Evolutionary conservation across 2,329 filamentous ascomycete genomes (phyloP).

Genomic region (Scedosporium apiospermum): DNA sequence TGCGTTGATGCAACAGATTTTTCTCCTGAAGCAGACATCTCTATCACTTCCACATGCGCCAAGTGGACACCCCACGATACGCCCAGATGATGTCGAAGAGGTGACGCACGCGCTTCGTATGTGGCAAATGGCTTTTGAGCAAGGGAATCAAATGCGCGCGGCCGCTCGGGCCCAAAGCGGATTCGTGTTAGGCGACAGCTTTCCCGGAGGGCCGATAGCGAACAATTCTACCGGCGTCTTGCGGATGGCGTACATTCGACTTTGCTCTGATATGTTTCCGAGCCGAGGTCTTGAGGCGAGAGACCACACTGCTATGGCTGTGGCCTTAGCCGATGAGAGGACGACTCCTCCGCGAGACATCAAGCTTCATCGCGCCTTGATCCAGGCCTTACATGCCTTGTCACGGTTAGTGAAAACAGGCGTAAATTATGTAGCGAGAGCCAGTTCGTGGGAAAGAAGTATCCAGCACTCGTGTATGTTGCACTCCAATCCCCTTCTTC

Average conservation of each 20-base stretch:
- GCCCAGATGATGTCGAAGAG: constrained; percentile 46
- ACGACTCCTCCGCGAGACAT: constrained; percentile 49
- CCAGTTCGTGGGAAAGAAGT: constrained; percentile 53
- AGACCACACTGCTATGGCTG: constrained; percentile 52
- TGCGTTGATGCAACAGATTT: constrained; percentile 63
- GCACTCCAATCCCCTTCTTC: constrained; percentile 11
- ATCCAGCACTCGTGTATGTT: constrained; percentile 50
- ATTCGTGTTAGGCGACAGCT: constrained; percentile 30
- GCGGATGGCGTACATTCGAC: constrained; percentile 52
- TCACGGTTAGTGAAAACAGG: constrained; percentile 57
- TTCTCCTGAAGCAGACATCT: constrained; percentile 55
- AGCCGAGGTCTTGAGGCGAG: constrained; percentile 55
- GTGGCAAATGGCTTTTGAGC: constrained; percentile 52
- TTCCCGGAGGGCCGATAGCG: constrained; percentile 50
- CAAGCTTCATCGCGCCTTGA: constrained; percentile 52
- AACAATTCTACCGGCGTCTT: constrained; percentile 56
- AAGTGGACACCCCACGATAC: constrained; percentile 39
- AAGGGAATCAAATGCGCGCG: constrained; percentile 40
- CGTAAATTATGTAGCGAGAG: constrained; percentile 52
- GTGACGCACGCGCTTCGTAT: constrained; percentile 43
- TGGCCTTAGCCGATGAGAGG: constrained; percentile 43
- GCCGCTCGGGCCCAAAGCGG: constrained; percentile 25
- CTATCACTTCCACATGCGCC: constrained; percentile 39
- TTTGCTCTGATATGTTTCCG: constrained; percentile 52
- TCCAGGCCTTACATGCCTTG: constrained; percentile 59